Evolutionary conservation across 768 basidiomycete species (phyloP), one percentile per base, ranked within the genome.

Genomic region (Hygrophoropsis aurantiaca): DNA sequence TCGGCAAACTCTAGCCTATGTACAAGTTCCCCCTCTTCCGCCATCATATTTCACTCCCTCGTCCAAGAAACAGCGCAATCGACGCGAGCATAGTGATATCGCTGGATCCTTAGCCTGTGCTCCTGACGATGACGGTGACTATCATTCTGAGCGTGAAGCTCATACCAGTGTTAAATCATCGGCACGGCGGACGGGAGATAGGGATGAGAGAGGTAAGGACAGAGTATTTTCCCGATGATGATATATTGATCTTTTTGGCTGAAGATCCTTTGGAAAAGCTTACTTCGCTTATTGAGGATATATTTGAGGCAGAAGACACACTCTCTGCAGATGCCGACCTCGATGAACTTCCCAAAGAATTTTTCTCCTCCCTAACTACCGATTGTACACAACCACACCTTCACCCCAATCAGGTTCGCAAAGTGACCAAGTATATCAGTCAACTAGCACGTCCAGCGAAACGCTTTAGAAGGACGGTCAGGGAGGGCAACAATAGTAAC

Each of bases 261-360:
- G 19, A 26, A 85, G 87, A 67, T 2, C 85, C 87, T 0, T 64
- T 88, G 4, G 87, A 94, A 58, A 94, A 89, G 62, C 73, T 98
- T 9, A 73, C 71, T 0, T 80, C 82, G 2, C 68, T 91, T 15
- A 70, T 95, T 1, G 90, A 93, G 53, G 92, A 95, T 44, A 77
- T 97, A 13, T 88, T 95, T 46, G 85, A 88, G 52, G 83, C 87
- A 0, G 84, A 90, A 55, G 93, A 94, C 59, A 62, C 75, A 0
- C 69, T 91, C 13, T 76, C 84, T 3, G 69, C 80, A 0, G 84
- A 87, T 40, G 63, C 71, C 2, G 74, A 77, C 32, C 50, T 69
- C n/a, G 50, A 60, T 11, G 74, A 82, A 42, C 69, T 91, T 11
- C 72, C 82, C 3, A 59, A 71, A 23, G 78, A 84, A 7, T 86